A percentile compares a stretch with the other conserved stretches of the same genome.
Conservation (phyloP, 108 stramenopile genomes). For the Schizochytrium sp. region DNA sequence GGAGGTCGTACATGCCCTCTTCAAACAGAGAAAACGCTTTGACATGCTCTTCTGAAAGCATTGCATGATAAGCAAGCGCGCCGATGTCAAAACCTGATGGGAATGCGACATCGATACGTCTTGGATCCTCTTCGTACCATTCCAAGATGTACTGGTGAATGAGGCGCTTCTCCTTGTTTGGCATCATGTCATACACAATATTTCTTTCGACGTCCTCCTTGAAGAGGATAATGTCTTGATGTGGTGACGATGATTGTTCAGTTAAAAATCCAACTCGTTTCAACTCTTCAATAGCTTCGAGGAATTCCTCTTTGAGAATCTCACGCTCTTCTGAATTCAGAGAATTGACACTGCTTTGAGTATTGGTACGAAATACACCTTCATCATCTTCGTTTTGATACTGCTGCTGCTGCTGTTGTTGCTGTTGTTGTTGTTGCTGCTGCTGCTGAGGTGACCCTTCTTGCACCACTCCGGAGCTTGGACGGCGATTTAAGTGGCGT, state of each 20-base stretch:
- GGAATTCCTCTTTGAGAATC: neutral
- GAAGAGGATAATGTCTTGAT: neutral
- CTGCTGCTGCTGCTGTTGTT: no score
- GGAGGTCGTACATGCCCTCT: neutral
- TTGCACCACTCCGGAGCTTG: no score
- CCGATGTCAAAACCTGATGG: constrained; percentile 3
- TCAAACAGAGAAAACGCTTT: constrained; percentile 56
- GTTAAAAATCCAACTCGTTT: constrained; percentile 29
- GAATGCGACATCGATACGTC: constrained; percentile 1
- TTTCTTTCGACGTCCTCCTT: constrained; percentile 6
- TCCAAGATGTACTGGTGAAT: constrained; percentile 40
- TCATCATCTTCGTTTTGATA: neutral
- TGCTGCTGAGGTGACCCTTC: no score
- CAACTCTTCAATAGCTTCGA: constrained; percentile 19
- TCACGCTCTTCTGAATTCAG: neutral
- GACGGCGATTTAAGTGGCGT: neutral
- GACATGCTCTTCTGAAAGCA: constrained; percentile 48
- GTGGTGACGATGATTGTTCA: neutral
- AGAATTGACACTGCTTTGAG: neutral
- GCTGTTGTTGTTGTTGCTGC: no score
- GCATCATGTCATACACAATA: constrained; percentile 15
- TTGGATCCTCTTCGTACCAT: constrained; percentile 39
- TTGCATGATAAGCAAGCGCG: constrained; percentile 28
- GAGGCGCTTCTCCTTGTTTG: constrained; percentile 23
- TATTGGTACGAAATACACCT: neutral